These are phyloP conservation scores for Cryptococcus sp. DNA, from an alignment of 1,284 basidiomycete species.

Conservation along the genomic window DNA sequence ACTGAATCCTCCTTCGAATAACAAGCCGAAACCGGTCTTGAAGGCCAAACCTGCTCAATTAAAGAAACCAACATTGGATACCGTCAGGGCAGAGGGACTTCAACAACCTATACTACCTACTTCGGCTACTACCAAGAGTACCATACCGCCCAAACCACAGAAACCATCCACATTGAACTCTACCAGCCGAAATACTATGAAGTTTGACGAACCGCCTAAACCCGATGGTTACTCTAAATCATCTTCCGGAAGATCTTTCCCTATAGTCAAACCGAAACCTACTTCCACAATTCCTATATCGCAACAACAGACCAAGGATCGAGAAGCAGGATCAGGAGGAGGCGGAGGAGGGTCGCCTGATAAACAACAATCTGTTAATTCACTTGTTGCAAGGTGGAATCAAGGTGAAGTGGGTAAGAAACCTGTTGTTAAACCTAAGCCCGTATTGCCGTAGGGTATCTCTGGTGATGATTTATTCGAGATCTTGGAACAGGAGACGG, in stretches of 20 bases:
- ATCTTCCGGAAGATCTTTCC: conserved; percentile 31
- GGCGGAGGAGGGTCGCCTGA: conserved; percentile 29
- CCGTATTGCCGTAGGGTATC: background rate
- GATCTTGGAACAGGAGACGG: too few relatives aligned
- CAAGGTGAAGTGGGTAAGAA: conserved; percentile 18
- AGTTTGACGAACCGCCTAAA: conserved; percentile 13
- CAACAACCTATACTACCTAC: background rate
- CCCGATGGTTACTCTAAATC: conserved; percentile 20
- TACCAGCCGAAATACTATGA: too few relatives aligned
- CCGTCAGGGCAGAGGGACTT: background rate
- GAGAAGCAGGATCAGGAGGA: background rate
- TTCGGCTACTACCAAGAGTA: background rate
- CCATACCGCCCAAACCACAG: background rate
- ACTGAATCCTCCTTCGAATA: conserved; percentile 12
- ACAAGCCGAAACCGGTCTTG: conserved; percentile 9
- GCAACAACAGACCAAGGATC: background rate
- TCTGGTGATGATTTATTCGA: too few relatives aligned
- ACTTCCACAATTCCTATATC: background rate
- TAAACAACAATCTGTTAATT: conserved; percentile 42
- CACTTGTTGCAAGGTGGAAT: conserved; percentile 41
- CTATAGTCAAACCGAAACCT: conserved; percentile 18
- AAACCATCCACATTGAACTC: background rate
- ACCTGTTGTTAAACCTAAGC: background rate
- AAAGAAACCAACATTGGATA: conserved; percentile 4
- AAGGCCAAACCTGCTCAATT: conserved; percentile 14